Percentiles rank a stretch among this genome's conserved stretches.
phyloP scores from a whole-genome alignment of 805 yeast genomes.

The Wickerhamomyces chambardii region DNA sequence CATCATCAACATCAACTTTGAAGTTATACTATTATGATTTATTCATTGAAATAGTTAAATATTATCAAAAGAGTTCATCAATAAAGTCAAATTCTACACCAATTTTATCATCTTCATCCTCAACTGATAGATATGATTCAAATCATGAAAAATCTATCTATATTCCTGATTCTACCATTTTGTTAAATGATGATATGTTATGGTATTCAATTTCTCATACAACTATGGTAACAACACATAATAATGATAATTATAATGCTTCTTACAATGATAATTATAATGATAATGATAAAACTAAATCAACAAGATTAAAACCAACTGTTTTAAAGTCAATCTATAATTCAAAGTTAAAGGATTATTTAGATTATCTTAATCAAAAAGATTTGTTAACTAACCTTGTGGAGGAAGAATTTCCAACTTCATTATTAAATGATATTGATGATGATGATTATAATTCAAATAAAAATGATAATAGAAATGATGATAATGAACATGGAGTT shows the following conservation, averaged over 20 bases:
- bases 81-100: too few species aligned
- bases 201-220: too few species aligned
- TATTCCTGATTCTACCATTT: too few species aligned
- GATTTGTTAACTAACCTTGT: slow-evolving; percentile 13
- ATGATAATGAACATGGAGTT: slow-evolving; percentile 4
- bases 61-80: slow-evolving; percentile 3
- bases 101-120: not conserved
- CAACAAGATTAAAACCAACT: slow-evolving; percentile 5
- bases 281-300: slow-evolving; percentile 19
- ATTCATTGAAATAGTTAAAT: slow-evolving; percentile 24
- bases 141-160: too few species aligned
- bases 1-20: too few species aligned
- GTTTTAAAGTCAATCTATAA: slow-evolving; percentile 15
- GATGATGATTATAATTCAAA: slow-evolving; percentile 6
- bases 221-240: too few species aligned
- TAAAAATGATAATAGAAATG: slow-evolving; percentile 3
- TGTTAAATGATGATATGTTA: too few species aligned
- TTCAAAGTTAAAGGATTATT: slow-evolving; percentile 20
- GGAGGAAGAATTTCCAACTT: slow-evolving; percentile 21
- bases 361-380: slow-evolving; percentile 20
- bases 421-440: slow-evolving; percentile 14
- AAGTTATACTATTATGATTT: slow-evolving; percentile 28
- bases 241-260: too few species aligned
- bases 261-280: too few species aligned
- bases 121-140: too few species aligned